Percentiles rank a stretch among this genome's conserved stretches.
phyloP scores from a whole-genome alignment of 2,329 filamentous ascomycete genomes.

The Daldinia sp. region DNA sequence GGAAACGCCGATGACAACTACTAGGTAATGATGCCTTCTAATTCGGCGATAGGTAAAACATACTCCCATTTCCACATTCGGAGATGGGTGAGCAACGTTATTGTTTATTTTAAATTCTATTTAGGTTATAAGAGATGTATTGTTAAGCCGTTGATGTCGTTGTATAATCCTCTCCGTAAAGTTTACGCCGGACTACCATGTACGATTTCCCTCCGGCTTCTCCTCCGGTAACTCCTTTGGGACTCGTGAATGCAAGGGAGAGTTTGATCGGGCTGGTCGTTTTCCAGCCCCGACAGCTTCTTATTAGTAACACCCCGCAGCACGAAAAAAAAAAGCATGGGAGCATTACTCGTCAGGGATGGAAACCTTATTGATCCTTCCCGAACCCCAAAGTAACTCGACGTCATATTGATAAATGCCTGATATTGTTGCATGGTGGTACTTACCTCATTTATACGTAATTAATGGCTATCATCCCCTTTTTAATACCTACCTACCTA shows the following conservation, averaged over 20 bases:
- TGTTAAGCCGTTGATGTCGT: neutral
- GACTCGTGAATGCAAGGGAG: neutral
- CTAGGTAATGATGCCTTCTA: neutral
- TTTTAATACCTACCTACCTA: neutral
- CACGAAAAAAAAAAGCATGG: no score
- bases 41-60: constrained; percentile 2
- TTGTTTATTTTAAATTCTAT: neutral
- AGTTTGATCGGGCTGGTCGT: neutral
- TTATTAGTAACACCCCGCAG: neutral
- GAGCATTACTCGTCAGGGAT: no score
- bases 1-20: neutral
- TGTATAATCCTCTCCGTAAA: neutral
- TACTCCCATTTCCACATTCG: neutral
- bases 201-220: neutral
- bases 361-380: constrained; percentile 3
- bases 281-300: neutral
- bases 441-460: neutral
- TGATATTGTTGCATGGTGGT: neutral
- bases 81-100: neutral
- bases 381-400: neutral
- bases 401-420: neutral
- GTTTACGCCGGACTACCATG: neutral
- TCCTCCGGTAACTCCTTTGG: constrained; percentile 26
- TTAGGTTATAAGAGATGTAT: neutral
- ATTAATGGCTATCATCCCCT: neutral